Base-by-base conservation (phyloP, 2,329 filamentous ascomycete species). In the Cercospora citrullina region DNA sequence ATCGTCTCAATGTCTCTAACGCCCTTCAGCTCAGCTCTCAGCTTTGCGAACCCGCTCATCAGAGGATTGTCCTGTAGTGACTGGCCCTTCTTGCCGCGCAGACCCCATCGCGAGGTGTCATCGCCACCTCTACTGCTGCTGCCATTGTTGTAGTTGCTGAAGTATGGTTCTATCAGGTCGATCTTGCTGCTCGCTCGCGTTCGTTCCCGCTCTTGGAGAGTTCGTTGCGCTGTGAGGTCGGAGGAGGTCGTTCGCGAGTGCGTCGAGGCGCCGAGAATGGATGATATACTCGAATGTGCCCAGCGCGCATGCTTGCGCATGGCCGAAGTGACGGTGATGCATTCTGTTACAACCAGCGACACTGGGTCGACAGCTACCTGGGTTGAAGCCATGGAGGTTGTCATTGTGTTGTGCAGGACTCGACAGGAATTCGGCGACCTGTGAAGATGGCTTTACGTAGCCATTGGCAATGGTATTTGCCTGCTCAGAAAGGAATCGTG, bases 261-360 rank as follows among this genome's bases (percentile, higher is more conserved):
- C 28, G 58, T 66, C 33, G 57, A 64, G 6, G 69, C 68, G 59
- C 95, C 95, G 33, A 99, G 85, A 69, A 99, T 99, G 63, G 94
- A 94, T 42, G 95, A 93, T 55, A 99, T 95, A 5, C 94, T 97
- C 12, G 94, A 97, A 79, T 98, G 94, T 59, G 93, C 93, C 85
- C 94, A 98, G 72, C 95, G 91, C 72, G 93, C 91, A 87, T 97
- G 91, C 83, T 99, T 99, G 77, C 96, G 94, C 87, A 99, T 97
- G 69, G 94, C 93, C 70, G 94, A 97, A 14, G 95, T 98, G 82
- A 99, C 94, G 57, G 94, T 94, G 78, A 98, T 98, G 81, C 95
- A 99, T 89, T 99, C 95, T 81, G 94, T 97, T 71, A 96, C 97
- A 72, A 99, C 93, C 75, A 99, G 84, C 60, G 78, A 76, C 36